Conservation (phyloP, 73 alveolate genomes). For the Paramecium pentaurelia region DNA sequence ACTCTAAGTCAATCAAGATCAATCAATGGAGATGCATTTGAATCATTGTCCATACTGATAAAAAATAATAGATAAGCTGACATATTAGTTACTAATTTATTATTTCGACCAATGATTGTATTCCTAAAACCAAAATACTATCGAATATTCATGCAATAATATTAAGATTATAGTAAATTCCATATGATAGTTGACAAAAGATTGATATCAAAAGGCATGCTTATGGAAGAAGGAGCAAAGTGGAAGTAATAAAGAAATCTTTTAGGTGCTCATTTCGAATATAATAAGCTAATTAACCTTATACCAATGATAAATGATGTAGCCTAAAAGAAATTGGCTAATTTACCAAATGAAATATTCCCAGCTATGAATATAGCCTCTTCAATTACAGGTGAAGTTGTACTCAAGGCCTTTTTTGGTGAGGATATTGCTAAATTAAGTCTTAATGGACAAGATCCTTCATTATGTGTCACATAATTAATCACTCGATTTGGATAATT, state of each 20-base stretch:
- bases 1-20: not conserved
- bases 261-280: conserved; percentile 15
- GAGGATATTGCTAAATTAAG: not conserved
- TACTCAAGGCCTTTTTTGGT: conserved; percentile 5
- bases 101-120: not conserved
- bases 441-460: conserved; percentile 38
- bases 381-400: not conserved
- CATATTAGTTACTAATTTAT: not conserved
- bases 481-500: not conserved
- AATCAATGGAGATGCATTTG: not conserved
- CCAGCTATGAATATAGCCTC: not conserved
- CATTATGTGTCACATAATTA: not conserved
- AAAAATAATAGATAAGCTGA: not conserved
- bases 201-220: not conserved
- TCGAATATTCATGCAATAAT: not conserved
- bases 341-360: not conserved
- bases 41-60: not conserved
- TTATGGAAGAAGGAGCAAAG: not conserved
- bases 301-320: conserved; percentile 23
- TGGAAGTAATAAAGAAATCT: not conserved
- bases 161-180: not conserved
- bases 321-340: not conserved
- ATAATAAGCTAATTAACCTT: not conserved
- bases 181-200: not conserved
- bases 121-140: not conserved